Conservation (phyloP, 2,329 filamentous ascomycete genomes). For the Neofusicoccum umdonicola region DNA sequence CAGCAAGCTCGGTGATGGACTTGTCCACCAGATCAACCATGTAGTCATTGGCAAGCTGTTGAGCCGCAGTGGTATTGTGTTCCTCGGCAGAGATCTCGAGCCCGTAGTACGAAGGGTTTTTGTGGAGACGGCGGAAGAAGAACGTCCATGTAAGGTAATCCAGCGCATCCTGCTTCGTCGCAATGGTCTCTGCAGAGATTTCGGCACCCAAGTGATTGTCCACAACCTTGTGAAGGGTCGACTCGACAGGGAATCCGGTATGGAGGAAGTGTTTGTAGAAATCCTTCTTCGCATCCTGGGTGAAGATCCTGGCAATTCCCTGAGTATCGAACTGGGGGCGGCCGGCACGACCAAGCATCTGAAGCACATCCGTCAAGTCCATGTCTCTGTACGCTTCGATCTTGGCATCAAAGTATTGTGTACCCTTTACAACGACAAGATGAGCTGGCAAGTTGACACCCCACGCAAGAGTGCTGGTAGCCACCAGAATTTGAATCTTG, state of each 20-base stretch:
- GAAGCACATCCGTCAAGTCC: slow-evolving; percentile 95
- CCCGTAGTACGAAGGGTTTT: slow-evolving; percentile 97
- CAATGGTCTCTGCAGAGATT: slow-evolving; percentile 86
- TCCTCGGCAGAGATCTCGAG: slow-evolving; percentile 90
- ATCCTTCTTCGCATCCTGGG: slow-evolving; percentile 94
- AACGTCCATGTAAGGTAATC: slow-evolving; percentile 99
- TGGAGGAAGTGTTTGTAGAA: slow-evolving; percentile 99
- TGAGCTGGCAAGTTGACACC: slow-evolving; percentile 97
- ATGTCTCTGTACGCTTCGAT: slow-evolving; percentile 98
- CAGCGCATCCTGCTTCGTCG: slow-evolving; percentile 92
- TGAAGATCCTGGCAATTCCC: slow-evolving; percentile 95
- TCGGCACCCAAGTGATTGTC: slow-evolving; percentile 97
- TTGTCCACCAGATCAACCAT: slow-evolving; percentile 91
- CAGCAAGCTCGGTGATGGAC: slow-evolving; percentile 75
- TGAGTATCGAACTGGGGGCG: slow-evolving; percentile 95
- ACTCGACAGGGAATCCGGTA: slow-evolving; percentile 96
- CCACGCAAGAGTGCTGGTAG: slow-evolving; percentile 95
- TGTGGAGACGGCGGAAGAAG: slow-evolving; percentile 95
- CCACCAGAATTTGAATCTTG: slow-evolving; percentile 95
- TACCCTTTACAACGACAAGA: slow-evolving; percentile 95
- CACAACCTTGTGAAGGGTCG: slow-evolving; percentile 89
- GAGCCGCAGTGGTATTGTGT: slow-evolving; percentile 81
- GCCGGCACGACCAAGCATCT: slow-evolving; percentile 95
- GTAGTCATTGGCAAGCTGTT: slow-evolving; percentile 85
- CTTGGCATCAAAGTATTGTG: slow-evolving; percentile 97